Evolutionary conservation across 768 basidiomycete species (phyloP), one percentile per base, ranked within the genome.

Genomic region (Psilocybe subaeruginosa): DNA sequence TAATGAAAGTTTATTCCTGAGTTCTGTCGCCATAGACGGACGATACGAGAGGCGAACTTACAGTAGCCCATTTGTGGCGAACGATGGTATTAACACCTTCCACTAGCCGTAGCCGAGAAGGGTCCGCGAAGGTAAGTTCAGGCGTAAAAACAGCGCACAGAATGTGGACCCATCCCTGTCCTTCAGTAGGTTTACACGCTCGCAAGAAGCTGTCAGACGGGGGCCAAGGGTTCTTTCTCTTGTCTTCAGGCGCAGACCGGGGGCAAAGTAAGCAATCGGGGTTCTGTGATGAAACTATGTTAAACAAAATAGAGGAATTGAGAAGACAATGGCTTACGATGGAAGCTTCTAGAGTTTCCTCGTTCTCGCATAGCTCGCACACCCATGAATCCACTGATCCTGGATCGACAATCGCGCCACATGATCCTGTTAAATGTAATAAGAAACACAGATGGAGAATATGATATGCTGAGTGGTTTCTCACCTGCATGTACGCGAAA

Each of bases 151-250:
- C 86, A 2, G 95, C 86, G 77, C 97, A 99, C 3, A 97, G 75
- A 33, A 95, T 80, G 71, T 99, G 97, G 0, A 88, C 88, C 95
- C 95, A 97, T 58, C 91, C 89, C 72, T 93, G 90, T 8, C 93
- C 93, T 77, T 97, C 95, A 0, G 95, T 97, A 6, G 93, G 93
- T 70, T 96, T 97, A 70, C 86, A 87, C 45, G 87, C 86, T 58
- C 93, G 83, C 59, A 95, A 76, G 70, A 82, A 96, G 31, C 81
- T 82, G 67, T 90, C 85, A 4, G 84, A 67, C 4, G 85, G 77
- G 43, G 85, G 82, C 54, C 78, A 76, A 30, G 78, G 73, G 4
- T 73, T 70, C 61, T 77, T 78, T 70, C 79, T 82, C 63, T 77
- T 82, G 27, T 83, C 78, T 62, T 86, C 84, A 46, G 79, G 74